A percentile compares a stretch with the other conserved stretches of the same genome.
Conservation (phyloP, 192 early-diverging fungal genomes). For the Umbelopsis sp. region DNA sequence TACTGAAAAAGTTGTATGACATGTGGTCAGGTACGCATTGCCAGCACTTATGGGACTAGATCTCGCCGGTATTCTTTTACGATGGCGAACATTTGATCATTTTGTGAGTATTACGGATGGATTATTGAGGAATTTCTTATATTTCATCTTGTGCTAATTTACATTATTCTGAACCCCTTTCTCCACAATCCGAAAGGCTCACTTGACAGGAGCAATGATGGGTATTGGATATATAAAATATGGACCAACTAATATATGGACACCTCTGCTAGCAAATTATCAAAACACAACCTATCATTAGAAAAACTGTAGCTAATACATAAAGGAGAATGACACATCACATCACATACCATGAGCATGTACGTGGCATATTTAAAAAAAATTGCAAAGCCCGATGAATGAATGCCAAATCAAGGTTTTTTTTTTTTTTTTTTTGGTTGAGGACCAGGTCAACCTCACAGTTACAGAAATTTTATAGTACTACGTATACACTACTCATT, state of each 20-base stretch:
- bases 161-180: background rate
- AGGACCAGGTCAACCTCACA: constrained; percentile 1
- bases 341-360: background rate
- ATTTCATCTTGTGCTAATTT: background rate
- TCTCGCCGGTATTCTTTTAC: constrained; percentile 66
- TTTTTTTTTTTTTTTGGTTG: constrained; percentile 13
- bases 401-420: constrained; percentile 19
- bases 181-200: constrained; percentile 43
- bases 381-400: constrained; percentile 5
- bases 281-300: background rate
- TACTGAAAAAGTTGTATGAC: too few species aligned
- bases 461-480: constrained; percentile 10
- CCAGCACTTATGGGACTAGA: constrained; percentile 74
- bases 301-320: background rate
- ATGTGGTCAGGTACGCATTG: constrained; percentile 51
- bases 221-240: constrained; percentile 61
- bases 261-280: constrained; percentile 29
- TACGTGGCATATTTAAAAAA: background rate
- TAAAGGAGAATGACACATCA: constrained; percentile 8
- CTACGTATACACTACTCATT: constrained; percentile 10
- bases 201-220: constrained; percentile 66
- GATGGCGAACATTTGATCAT: constrained; percentile 81
- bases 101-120: constrained; percentile 49
- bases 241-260: constrained; percentile 49
- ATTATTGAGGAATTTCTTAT: background rate